Evolutionary conservation across 139 green algal species (phyloP).

Genomic region (Coelastrella sp.): DNA sequence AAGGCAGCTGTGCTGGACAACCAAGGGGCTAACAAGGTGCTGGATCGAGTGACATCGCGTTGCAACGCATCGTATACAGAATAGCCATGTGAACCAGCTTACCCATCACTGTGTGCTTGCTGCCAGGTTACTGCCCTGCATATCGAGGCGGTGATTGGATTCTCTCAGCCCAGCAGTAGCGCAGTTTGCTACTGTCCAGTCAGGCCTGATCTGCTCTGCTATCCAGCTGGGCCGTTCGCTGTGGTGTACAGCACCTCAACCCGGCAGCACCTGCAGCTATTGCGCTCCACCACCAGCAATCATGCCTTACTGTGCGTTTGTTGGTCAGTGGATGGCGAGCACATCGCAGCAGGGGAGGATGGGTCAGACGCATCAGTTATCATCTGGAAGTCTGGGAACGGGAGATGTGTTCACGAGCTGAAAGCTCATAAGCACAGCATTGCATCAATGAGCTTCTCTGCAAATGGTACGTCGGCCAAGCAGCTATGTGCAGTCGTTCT

Average conservation of each 20-base stretch:
- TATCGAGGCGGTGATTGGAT: slow-evolving; percentile 15
- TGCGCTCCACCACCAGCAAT: slow-evolving; percentile 45
- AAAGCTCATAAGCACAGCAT: slow-evolving; percentile 63
- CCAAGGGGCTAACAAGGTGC: neutral
- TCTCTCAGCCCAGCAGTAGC: neutral
- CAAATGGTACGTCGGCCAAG: slow-evolving; percentile 34
- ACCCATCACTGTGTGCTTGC: too few species aligned
- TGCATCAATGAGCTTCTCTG: slow-evolving; percentile 53
- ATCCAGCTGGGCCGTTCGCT: slow-evolving; percentile 43
- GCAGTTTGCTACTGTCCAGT: neutral
- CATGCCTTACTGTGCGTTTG: slow-evolving; percentile 44
- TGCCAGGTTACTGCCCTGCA: slow-evolving; percentile 1
- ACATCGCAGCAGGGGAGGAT: slow-evolving; percentile 61
- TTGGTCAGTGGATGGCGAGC: slow-evolving; percentile 44
- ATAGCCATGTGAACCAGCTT: too few species aligned
- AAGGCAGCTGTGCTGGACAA: neutral
- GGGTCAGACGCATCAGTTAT: slow-evolving; percentile 39
- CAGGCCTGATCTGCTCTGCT: slow-evolving; percentile 29
- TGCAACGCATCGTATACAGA: neutral
- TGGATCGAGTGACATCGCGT: neutral
- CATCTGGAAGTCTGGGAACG: slow-evolving; percentile 50
- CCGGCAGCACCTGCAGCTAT: slow-evolving; percentile 40
- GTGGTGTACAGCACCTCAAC: slow-evolving; percentile 40
- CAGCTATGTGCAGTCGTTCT: too few species aligned
- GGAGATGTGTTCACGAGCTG: slow-evolving; percentile 39